phyloP scores from a whole-genome alignment of 108 stramenopile species.

The Cyclotella sp. region DNA sequence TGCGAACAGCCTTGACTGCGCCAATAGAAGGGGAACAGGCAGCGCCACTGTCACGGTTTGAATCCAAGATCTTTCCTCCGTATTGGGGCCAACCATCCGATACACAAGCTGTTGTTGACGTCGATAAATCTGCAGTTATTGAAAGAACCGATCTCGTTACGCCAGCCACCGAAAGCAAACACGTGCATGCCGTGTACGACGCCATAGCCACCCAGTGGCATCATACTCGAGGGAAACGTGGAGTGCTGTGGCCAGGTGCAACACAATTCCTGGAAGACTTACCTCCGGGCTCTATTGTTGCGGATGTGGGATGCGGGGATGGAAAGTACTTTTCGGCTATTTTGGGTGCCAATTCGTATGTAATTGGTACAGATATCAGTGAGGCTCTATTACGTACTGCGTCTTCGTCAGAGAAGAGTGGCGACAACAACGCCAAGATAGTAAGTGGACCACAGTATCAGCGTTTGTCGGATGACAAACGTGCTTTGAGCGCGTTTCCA shows the following conservation, averaged over 20 bases:
- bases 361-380: slow-evolving; percentile 94
- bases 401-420: slow-evolving; percentile 12
- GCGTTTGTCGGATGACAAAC: slow-evolving; percentile 56
- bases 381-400: slow-evolving; percentile 48
- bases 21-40: slow-evolving; percentile 28
- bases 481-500: slow-evolving; percentile 62
- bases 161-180: slow-evolving; percentile 87
- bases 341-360: slow-evolving; percentile 77
- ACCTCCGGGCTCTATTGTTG: slow-evolving; percentile 86
- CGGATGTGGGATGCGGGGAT: slow-evolving; percentile 98
- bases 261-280: slow-evolving; percentile 82
- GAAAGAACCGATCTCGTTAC: slow-evolving; percentile 61
- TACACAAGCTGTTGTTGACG: not conserved
- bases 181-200: slow-evolving; percentile 96
- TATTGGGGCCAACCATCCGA: slow-evolving; percentile 59
- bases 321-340: slow-evolving; percentile 93
- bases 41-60: slow-evolving; percentile 58
- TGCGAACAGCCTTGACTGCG: slow-evolving; percentile 74
- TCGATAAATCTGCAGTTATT: not conserved
- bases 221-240: slow-evolving; percentile 94
- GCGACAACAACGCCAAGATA: not conserved
- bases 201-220: slow-evolving; percentile 98
- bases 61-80: slow-evolving; percentile 69
- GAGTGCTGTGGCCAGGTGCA: slow-evolving; percentile 96
- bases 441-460: slow-evolving; percentile 68